Evolutionary conservation across 805 yeast species (phyloP).

Genomic region (Saccharomycopsis sp.): DNA sequence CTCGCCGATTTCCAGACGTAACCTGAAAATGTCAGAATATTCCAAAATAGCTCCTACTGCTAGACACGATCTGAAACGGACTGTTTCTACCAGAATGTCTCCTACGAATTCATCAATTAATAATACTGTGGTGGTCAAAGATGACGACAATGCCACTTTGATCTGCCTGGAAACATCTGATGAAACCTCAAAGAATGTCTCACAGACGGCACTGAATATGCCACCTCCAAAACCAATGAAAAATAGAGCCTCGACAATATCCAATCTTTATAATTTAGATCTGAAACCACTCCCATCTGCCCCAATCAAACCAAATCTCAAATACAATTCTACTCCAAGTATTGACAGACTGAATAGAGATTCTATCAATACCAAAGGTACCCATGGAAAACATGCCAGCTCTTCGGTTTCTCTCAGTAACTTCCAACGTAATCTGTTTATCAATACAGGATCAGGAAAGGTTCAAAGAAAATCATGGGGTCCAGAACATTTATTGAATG

Average conservation of each 20-base stretch:
- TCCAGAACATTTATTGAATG: background rate
- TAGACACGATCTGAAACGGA: background rate
- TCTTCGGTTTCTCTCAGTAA: background rate
- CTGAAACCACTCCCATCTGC: background rate
- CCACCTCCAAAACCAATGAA: background rate
- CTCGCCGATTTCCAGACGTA: no score
- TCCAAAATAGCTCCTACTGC: background rate
- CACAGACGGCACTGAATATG: background rate
- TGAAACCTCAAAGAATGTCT: background rate
- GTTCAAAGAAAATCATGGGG: background rate
- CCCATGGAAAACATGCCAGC: background rate
- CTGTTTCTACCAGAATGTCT: background rate
- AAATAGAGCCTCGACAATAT: background rate
- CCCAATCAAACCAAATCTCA: background rate
- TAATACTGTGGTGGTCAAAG: background rate
- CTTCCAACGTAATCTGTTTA: background rate
- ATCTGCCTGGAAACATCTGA: background rate
- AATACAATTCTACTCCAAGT: background rate
- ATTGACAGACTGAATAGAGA: background rate
- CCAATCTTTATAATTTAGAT: background rate
- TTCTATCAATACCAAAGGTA: background rate
- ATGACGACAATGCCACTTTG: background rate
- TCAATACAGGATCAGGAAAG: background rate
- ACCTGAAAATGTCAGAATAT: no score
- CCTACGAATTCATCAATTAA: background rate